Base-by-base conservation (phyloP, 495 filamentous ascomycete genomes). In the Penicillium samsonianum region DNA sequence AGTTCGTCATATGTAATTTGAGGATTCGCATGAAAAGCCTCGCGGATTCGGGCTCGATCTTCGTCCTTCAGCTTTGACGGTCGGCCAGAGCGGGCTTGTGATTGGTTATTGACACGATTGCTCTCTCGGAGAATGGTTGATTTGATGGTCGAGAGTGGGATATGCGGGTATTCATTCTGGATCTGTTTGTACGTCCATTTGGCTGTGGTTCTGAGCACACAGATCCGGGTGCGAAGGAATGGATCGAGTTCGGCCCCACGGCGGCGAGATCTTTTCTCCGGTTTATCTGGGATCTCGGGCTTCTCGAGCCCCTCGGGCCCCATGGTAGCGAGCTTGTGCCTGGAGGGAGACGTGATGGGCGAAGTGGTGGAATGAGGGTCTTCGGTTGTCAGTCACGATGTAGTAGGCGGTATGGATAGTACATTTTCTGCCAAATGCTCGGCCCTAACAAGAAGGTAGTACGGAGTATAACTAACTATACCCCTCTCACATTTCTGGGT, bases 151-250 rank as follows among this genome's bases (percentile, higher is more conserved):
- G 50, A 48, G 17, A 54, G 43, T 2, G 57, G 57, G 26, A 59
- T 59, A 25, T 47, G 22, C 8, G 57, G 50, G 23, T 54, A 59
- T 46, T 40, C 43, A 17, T 53, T 33, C 17, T 54, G 57, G 14
- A 59, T 59, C n/a, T 40, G 50, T 28, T 33, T 47, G 51, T 54
- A 59, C 22, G 41, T 30, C 57, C 50, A 59, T 35, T 55, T 47
- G 26, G 57, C 57, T 28, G 57, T 59, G 22, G 52, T 40, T 20
- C 44, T 19, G 50, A 59, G 50, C 44, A 49, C 57, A 33, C 50
- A 53, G 12, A 59, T 22, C 49, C 50, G 31, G 33, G 50, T 59
- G 26, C 49, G 57, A 33, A 59, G 40, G 19, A 25, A 59, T 5
- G 57, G 57, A 35, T 59, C 57, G 3, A 59, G 57, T 47, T 59